Evolutionary conservation across 306 rosid species (phyloP), one percentile per base, ranked within the genome.

Genomic region (Prunus dulcis): DNA sequence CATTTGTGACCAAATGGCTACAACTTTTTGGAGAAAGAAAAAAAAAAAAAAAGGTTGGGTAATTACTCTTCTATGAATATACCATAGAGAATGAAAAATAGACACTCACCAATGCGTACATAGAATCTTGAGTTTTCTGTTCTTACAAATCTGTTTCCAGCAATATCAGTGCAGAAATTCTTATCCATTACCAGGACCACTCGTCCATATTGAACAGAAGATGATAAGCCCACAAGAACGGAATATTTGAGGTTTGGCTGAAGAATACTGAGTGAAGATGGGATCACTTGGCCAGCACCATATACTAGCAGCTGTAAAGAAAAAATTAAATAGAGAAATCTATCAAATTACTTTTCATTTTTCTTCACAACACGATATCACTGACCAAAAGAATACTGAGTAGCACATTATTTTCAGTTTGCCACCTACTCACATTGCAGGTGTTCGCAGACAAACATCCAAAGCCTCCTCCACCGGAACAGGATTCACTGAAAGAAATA

Each of bases 231-330:
- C 76, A 94, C 88, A 23, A 77, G 71, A 71, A 94, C 85, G 67
- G 96, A 90, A 80, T 88, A 94, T 78, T 49, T 55, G 67, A 91
- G 87, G 84, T 85, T 81, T 74, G 87, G 94, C 88, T 85, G 80
- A 73, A 94, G 81, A 84, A 78, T 74, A 32, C 67, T 90, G 63
- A 94, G 77, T 34, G 98, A 87, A 77, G 91, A 85, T 77, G 98
- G 97, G 72, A 94, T 81, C 74, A 91, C 97, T 75, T 86, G 81
- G 78, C 97, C 98, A 49, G 91, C 89, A 74, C 97, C 98, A 85
- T 91, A 94, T 49, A 94, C 98, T 70, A 91, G 85, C 82, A 94
- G 88, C 98, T 94, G 93, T 8, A 78, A 47, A 66, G 67, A 56
- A 63, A 56, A 69, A 46, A 12, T 13, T 50, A 60, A 60, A 32